Base-by-base conservation (phyloP, 176 grass and related monocot genomes). In the Stipa capillata region DNA sequence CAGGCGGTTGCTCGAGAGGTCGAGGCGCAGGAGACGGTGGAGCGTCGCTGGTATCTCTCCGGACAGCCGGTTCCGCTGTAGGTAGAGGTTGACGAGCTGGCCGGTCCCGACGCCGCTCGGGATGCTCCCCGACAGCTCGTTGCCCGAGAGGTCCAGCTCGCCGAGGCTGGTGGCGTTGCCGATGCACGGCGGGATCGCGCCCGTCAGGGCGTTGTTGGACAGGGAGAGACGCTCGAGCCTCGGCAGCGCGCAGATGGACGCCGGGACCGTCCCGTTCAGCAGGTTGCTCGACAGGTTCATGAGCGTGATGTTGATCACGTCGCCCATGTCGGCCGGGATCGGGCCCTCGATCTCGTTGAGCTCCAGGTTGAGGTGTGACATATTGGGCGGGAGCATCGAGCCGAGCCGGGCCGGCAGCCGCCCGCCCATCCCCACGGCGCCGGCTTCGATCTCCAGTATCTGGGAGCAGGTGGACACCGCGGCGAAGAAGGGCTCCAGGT, bases 261-360 rank as follows among this genome's bases (percentile, higher is more conserved):
- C 20, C 17, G 95, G 95, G 24, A 98, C 84, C 2, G 87, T 54
- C 56, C 89, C 92, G 36, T 85, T 84, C 0, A 98, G 69, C 72
- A 40, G 33, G 69, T 98, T 98, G 87, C 85, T 85, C 0, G 92
- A 94, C 72, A 98, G 78, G 76, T 94, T 94, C 79, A 98, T 69
- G 58, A 90, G 85, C 16, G 77, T 83, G 52, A 98, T 78, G 68
- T 87, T 98, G 31, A 78, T 85, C 6, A 92, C 18, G 17, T 89
- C 83, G 31, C 87, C 87, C 0, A 98, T 86, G 74, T 75, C 64
- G 2, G 47, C 55, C 0, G 95, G 95, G 72, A 98, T 90, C 0
- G 77, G 76, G n/a, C 95, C 95, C 41, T 49, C 10, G 78, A 98
- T 90, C 77, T 68, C 13, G 63, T 98, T 98, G 16, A 83, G 36